phyloP scores from a whole-genome alignment of 1,284 basidiomycete genomes.

The Tilletiaria anomala region DNA sequence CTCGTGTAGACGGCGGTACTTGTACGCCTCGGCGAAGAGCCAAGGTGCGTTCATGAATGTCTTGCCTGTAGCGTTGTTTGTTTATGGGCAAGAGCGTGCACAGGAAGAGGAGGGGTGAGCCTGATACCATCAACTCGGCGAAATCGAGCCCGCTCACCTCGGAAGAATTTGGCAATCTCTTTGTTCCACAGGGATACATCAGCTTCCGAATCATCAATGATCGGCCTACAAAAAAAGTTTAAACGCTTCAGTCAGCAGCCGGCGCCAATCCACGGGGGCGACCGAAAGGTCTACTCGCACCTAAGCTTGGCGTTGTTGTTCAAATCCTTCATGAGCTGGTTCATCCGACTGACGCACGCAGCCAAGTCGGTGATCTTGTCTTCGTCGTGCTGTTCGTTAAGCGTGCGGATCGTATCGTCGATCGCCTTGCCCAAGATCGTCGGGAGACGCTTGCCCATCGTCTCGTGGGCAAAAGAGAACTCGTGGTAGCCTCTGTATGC shows the following conservation, averaged over 20 bases:
- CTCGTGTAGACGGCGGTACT: conserved; percentile 85
- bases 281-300: neutral
- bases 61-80: no score
- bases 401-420: conserved; percentile 74
- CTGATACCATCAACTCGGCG: neutral
- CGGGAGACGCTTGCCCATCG: conserved; percentile 79
- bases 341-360: conserved; percentile 56
- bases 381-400: conserved; percentile 63
- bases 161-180: conserved; percentile 36
- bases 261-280: neutral
- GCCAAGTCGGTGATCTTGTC: conserved; percentile 74
- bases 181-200: conserved; percentile 97
- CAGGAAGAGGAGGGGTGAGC: conserved; percentile 57
- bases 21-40: conserved; percentile 74
- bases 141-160: neutral
- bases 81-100: no score
- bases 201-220: conserved; percentile 80
- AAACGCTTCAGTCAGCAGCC: neutral
- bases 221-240: conserved; percentile 53
- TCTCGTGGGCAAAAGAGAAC: conserved; percentile 67
- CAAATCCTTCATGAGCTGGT: conserved; percentile 41
- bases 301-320: conserved; percentile 38
- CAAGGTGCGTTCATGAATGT: conserved; percentile 70
- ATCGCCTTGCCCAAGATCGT: conserved; percentile 93
- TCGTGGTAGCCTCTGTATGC: conserved; percentile 75